phyloP scores from a whole-genome alignment of 192 early-diverging fungal genomes.

The Gaertneriomyces semiglobifer region DNA sequence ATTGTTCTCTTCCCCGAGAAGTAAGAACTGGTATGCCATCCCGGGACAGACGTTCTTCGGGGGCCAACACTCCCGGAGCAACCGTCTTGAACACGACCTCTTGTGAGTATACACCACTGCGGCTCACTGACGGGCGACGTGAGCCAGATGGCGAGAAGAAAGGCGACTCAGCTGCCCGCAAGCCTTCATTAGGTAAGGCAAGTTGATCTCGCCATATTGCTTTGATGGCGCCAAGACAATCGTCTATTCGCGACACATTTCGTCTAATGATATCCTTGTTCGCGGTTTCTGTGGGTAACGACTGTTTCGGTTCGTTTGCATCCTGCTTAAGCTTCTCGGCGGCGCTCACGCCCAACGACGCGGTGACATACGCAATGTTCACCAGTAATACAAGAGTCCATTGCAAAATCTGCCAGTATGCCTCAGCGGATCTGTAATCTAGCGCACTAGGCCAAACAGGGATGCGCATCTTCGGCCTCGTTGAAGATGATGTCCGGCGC shows the following conservation, averaged over 20 bases:
- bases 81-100: conserved; percentile 24
- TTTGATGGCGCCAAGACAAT: neutral
- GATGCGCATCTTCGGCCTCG: too few relatives aligned
- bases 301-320: too few relatives aligned
- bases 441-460: too few relatives aligned
- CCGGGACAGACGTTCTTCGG: conserved; percentile 13
- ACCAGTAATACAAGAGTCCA: too few relatives aligned
- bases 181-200: neutral
- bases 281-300: neutral
- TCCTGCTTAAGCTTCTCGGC: too few relatives aligned
- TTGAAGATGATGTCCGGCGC: too few relatives aligned
- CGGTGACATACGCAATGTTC: too few relatives aligned
- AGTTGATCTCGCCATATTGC: conserved; percentile 15
- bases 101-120: neutral
- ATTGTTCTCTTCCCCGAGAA: conserved; percentile 14
- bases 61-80: conserved; percentile 13
- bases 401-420: too few relatives aligned
- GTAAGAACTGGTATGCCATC: conserved; percentile 20
- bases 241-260: conserved; percentile 14
- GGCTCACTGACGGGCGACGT: conserved; percentile 9
- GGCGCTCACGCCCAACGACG: too few relatives aligned
- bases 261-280: conserved; percentile 5
- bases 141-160: conserved; percentile 10
- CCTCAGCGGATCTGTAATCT: too few relatives aligned
- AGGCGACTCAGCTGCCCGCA: neutral